Conservation (phyloP, 208 protist species). For the Trichomonas gallinae region DNA sequence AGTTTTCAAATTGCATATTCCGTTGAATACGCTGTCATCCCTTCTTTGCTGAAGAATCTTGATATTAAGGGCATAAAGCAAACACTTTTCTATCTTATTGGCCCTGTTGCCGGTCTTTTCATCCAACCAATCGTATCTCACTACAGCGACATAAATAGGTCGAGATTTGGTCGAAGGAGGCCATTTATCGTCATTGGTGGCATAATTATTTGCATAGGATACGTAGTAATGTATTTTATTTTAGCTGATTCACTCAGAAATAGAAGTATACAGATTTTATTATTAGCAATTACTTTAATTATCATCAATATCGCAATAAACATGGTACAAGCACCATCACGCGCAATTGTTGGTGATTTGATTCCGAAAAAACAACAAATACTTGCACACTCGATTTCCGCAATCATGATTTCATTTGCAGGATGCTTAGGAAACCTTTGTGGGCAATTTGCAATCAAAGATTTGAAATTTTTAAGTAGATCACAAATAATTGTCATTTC, state of each 20-base stretch:
- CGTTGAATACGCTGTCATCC: background rate
- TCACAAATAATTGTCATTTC: background rate
- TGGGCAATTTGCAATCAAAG: background rate
- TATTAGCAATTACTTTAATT: background rate
- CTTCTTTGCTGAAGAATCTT: background rate
- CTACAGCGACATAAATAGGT: constrained; percentile 9
- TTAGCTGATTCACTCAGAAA: background rate
- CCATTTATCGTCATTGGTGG: constrained; percentile 20
- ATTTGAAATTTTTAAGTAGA: background rate
- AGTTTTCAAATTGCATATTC: background rate
- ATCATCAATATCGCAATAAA: background rate
- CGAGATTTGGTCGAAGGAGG: constrained; percentile 10
- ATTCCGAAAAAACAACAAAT: background rate
- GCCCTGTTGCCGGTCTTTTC: constrained; percentile 22
- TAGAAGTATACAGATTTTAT: background rate
- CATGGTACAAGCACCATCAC: background rate
- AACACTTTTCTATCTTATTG: background rate
- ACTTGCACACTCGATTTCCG: background rate
- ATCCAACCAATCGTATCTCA: constrained; percentile 23
- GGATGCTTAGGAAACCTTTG: background rate
- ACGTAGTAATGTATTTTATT: background rate
- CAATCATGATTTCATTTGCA: background rate
- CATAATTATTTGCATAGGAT: background rate
- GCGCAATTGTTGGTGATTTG: background rate
- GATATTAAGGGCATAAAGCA: background rate